Conservation (phyloP, 768 basidiomycete genomes). For the Dioszegia crocea region DNA sequence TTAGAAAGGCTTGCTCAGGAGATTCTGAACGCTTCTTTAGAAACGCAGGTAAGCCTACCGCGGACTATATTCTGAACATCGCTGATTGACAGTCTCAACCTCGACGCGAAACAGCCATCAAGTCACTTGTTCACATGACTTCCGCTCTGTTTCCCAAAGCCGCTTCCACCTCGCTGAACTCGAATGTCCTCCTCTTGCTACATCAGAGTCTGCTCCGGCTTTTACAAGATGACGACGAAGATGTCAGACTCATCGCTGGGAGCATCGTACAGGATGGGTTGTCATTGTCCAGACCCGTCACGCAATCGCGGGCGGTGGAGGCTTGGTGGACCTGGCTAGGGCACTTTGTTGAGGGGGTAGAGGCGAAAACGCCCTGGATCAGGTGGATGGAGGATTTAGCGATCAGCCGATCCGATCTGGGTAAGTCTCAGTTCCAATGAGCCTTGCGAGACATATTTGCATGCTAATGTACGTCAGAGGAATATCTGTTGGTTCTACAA, state of each 20-base stretch:
- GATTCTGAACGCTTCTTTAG: conserved; percentile 7
- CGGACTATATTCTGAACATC: not conserved
- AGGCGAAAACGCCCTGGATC: conserved; percentile 11
- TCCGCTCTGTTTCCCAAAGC: conserved; percentile 2
- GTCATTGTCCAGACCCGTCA: conserved; percentile 1
- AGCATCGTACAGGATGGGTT: conserved; percentile 24
- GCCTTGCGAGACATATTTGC: not conserved
- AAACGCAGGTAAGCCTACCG: conserved; percentile 17
- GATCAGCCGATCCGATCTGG: conserved; percentile 2
- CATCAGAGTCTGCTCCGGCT: conserved; percentile 26
- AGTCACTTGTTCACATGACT: conserved; percentile 20
- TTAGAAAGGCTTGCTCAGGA: not conserved
- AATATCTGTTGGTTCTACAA: conserved; percentile 6
- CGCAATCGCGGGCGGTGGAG: conserved; percentile 24
- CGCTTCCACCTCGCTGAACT: not conserved
- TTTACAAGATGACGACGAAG: conserved; percentile 45
- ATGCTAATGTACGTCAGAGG: not conserved
- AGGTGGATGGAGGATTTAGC: conserved; percentile 10
- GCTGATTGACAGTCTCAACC: conserved; percentile 26
- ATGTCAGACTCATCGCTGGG: conserved; percentile 27
- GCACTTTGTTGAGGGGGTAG: conserved; percentile 1
- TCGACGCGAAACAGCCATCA: conserved; percentile 19
- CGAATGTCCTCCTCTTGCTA: conserved; percentile 3
- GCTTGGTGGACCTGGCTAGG: conserved; percentile 32
- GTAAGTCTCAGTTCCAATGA: conserved; percentile 13